Evolutionary conservation across 129 eudicot species (phyloP).

Genomic region (Flaveria robusta): DNA sequence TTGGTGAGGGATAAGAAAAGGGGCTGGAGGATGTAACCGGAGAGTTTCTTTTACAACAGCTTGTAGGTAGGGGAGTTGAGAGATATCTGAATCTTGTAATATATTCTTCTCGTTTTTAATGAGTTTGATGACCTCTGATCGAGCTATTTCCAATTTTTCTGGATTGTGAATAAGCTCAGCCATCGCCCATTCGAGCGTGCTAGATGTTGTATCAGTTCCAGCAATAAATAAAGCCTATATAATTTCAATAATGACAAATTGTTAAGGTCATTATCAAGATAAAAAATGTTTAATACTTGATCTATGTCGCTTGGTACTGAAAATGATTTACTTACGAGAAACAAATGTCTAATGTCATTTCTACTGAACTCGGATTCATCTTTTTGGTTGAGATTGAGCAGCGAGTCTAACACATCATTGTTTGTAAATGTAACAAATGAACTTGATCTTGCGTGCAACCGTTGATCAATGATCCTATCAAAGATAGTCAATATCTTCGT

Average conservation of each 20-base stretch:
- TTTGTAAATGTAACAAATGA: neutral
- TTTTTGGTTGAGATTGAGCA: slow-evolving; percentile 19
- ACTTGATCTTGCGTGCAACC: slow-evolving; percentile 2
- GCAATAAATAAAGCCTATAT: slow-evolving; percentile 34
- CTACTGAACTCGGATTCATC: slow-evolving; percentile 12
- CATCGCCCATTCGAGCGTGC: slow-evolving; percentile 54
- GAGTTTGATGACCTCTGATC: slow-evolving; percentile 25
- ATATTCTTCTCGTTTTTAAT: slow-evolving; percentile 1
- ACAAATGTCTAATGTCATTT: slow-evolving; percentile 26
- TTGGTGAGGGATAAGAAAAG: slow-evolving; percentile 43
- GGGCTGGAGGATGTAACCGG: slow-evolving; percentile 42
- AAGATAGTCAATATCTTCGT: slow-evolving; percentile 16
- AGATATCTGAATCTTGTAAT: slow-evolving; percentile 37
- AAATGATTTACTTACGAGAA: slow-evolving; percentile 16
- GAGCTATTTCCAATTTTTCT: neutral
- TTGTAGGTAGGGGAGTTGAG: slow-evolving; percentile 41
- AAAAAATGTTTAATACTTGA: neutral
- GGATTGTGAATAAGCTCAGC: slow-evolving; percentile 31
- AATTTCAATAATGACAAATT: neutral
- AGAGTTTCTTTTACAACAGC: slow-evolving; percentile 48
- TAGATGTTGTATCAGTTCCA: slow-evolving; percentile 46
- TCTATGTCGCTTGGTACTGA: neutral
- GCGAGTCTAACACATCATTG: slow-evolving; percentile 27
- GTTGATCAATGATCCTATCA: slow-evolving; percentile 27
- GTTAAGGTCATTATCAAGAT: neutral